Conservation (phyloP, 805 yeast genomes). For the Candida qinlingensis region DNA sequence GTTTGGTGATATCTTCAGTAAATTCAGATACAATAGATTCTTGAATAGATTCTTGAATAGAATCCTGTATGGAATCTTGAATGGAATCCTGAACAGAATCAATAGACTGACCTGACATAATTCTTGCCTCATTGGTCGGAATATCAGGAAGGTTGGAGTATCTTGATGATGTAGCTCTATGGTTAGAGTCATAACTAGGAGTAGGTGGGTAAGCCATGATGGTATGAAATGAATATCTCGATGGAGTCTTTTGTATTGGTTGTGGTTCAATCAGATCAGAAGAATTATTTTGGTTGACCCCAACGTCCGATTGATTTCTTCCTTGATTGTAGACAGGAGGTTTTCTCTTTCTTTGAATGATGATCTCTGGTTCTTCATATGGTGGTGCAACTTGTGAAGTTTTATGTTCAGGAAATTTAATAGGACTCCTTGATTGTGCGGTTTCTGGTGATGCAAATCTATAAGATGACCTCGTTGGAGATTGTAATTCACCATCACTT, state of each 20-base stretch:
- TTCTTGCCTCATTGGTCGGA: not conserved
- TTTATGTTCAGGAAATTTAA: conserved; percentile 1
- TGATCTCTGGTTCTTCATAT: not conserved
- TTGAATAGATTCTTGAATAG: conserved; percentile 13
- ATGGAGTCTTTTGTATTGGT: too few species aligned
- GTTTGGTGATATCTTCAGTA: conserved; percentile 1
- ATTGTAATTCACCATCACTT: conserved; percentile 1
- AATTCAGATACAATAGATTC: conserved; percentile 6
- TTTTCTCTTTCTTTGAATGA: not conserved
- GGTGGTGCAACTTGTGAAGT: not conserved
- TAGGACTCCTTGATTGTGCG: not conserved
- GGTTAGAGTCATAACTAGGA: not conserved
- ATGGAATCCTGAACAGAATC: conserved; percentile 10
- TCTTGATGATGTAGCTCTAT: not conserved
- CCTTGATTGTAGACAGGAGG: not conserved
- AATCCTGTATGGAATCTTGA: conserved; percentile 18
- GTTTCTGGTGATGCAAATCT: conserved; percentile 1
- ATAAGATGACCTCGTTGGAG: not conserved
- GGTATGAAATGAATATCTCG: too few species aligned
- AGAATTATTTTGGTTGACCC: too few species aligned
- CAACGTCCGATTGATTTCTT: too few species aligned
- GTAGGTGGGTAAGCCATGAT: not conserved
- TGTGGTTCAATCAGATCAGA: too few species aligned
- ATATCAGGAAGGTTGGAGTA: conserved; percentile 1
- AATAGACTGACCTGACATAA: conserved; percentile 6